These are phyloP conservation scores for Orbilia brochopaga DNA, from an alignment of 2,329 filamentous ascomycete species.

Conservation along the genomic window DNA sequence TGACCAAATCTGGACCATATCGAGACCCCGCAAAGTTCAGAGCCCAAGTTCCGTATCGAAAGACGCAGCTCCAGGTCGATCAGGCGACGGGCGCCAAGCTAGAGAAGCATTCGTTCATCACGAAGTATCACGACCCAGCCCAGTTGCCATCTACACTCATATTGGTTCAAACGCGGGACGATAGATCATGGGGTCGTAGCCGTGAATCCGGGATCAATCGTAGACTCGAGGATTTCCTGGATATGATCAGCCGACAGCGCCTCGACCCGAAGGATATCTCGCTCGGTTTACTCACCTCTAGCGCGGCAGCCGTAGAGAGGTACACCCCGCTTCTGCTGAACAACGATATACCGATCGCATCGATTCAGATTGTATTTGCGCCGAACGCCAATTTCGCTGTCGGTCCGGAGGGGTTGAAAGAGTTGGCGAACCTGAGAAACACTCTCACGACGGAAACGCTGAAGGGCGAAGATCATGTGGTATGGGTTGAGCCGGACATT, in stretches of 20 bases:
- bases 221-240: slow-evolving; percentile 17
- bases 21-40: too few relatives aligned
- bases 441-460: slow-evolving; percentile 10
- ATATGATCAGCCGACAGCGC: slow-evolving; percentile 19
- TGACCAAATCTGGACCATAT: too few relatives aligned
- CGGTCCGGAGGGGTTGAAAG: neutral
- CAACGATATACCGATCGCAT: slow-evolving; percentile 24
- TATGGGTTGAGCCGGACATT: slow-evolving; percentile 30
- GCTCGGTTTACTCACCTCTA: slow-evolving; percentile 17
- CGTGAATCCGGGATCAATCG: slow-evolving; percentile 9
- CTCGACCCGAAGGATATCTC: slow-evolving; percentile 11
- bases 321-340: slow-evolving; percentile 10
- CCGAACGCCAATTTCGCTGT: slow-evolving; percentile 11
- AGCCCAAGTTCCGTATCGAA: too few relatives aligned
- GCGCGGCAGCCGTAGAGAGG: neutral
- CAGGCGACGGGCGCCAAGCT: slow-evolving; percentile 5
- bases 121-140: slow-evolving; percentile 17
- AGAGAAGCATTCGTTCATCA: slow-evolving; percentile 18
- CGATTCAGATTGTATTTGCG: slow-evolving; percentile 22
- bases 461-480: slow-evolving; percentile 10
- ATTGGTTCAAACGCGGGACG: slow-evolving; percentile 12
- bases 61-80: neutral
- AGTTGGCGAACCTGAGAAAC: slow-evolving; percentile 12
- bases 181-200: slow-evolving; percentile 23
- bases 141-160: slow-evolving; percentile 12